Evolutionary conservation across 768 basidiomycete genomes (phyloP).

Genomic region (Tricholoma sp.): DNA sequence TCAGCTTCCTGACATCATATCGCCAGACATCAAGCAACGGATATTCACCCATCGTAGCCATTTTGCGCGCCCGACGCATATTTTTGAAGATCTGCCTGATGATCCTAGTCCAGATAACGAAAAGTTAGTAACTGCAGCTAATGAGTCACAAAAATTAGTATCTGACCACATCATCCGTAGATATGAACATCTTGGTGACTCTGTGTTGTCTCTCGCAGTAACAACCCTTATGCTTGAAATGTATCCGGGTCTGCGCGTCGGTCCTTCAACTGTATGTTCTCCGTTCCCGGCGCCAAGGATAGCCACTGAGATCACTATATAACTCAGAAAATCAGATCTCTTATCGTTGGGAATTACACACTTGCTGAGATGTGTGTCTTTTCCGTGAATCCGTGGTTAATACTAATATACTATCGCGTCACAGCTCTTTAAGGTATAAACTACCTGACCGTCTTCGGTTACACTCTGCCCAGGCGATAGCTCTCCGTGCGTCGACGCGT

Average conservation of each 20-base stretch:
- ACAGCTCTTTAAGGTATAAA: constrained; percentile 59
- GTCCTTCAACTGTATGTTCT: constrained; percentile 64
- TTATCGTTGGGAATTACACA: constrained; percentile 71
- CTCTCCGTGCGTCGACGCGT: constrained; percentile 62
- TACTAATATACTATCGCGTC: neutral
- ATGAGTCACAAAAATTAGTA: neutral
- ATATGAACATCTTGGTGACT: constrained; percentile 73
- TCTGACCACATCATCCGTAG: constrained; percentile 28
- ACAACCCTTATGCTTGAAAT: constrained; percentile 58
- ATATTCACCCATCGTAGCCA: constrained; percentile 77
- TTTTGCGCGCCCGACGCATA: constrained; percentile 62
- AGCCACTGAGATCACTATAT: neutral
- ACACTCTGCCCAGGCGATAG: constrained; percentile 70
- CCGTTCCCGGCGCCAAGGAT: constrained; percentile 7
- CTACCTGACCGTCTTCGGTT: constrained; percentile 58
- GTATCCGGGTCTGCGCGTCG: constrained; percentile 72
- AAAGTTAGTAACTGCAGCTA: constrained; percentile 41
- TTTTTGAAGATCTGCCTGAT: constrained; percentile 69
- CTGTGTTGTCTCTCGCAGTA: constrained; percentile 63
- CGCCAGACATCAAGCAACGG: constrained; percentile 39
- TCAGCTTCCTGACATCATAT: constrained; percentile 51
- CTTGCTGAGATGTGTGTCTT: constrained; percentile 64
- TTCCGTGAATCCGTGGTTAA: constrained; percentile 1
- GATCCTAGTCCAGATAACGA: constrained; percentile 83
- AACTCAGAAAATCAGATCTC: constrained; percentile 68